A percentile compares a stretch with the other conserved stretches of the same genome.
These are phyloP conservation scores for Paracoccidioides brasiliensis DNA, from an alignment of 2,329 filamentous ascomycete species.

Conservation along the genomic window DNA sequence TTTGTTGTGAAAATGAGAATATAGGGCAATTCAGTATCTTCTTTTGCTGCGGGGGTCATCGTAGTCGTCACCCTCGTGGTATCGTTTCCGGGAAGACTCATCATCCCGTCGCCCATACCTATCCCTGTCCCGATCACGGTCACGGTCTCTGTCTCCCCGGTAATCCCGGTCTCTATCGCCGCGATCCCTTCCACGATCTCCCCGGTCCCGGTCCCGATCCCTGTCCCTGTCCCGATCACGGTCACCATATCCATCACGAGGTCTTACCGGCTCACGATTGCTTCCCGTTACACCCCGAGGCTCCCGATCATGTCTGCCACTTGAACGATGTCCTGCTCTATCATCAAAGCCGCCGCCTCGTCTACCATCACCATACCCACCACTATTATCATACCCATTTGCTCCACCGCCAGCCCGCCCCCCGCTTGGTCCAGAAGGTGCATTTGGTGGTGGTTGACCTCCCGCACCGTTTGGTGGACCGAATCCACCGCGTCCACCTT, in stretches of 20 bases:
- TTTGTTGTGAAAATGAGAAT: slow-evolving; percentile 12
- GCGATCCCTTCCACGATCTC: slow-evolving; percentile 38
- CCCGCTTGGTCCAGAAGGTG: slow-evolving; percentile 42
- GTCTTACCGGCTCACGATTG: slow-evolving; percentile 73
- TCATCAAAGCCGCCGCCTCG: slow-evolving; percentile 50
- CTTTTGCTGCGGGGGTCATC: slow-evolving; percentile 57
- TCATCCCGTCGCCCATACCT: slow-evolving; percentile 39
- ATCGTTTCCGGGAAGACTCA: slow-evolving; percentile 47
- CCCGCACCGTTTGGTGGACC: slow-evolving; percentile 19
- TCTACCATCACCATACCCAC: slow-evolving; percentile 31
- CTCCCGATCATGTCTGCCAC: slow-evolving; percentile 40
- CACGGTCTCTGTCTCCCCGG: slow-evolving; percentile 35
- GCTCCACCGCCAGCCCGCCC: slow-evolving; percentile 32
- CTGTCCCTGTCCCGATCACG: slow-evolving; percentile 38
- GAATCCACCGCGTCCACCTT: slow-evolving; percentile 43
- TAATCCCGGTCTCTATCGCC: slow-evolving; percentile 27
- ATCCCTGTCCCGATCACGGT: slow-evolving; percentile 36
- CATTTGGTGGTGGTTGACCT: slow-evolving; percentile 36
- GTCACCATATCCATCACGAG: slow-evolving; percentile 46
- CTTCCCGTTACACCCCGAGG: slow-evolving; percentile 51
- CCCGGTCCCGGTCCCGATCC: slow-evolving; percentile 38
- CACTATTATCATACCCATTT: slow-evolving; percentile 32
- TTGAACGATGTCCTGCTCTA: slow-evolving; percentile 38
- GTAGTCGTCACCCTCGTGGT: slow-evolving; percentile 65
- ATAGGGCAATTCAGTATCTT: slow-evolving; percentile 38